Base-by-base conservation (phyloP, 139 green algal species). In the Coelastrella sp. region DNA sequence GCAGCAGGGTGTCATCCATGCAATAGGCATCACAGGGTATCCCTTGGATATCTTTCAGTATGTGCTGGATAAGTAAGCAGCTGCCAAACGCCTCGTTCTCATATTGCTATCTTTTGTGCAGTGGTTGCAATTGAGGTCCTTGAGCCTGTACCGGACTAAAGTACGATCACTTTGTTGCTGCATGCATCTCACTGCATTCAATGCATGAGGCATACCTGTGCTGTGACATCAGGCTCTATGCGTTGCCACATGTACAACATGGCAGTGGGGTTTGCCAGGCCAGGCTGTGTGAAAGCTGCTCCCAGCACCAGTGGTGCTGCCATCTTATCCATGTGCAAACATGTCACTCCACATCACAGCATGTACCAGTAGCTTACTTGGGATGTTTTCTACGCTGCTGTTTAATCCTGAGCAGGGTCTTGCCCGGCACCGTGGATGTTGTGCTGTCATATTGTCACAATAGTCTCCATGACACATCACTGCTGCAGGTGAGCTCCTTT, bases 391-490 rank as follows among this genome's bases (percentile, higher is more conserved):
- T 78, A 24, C 35, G 10, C 7, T 86, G 59, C 35, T 8, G 11
- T 12, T n/a, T 27, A 1, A 63, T 27, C 35, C 76, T 80, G 6
- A n/a, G 76, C 81, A 86, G 78, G 7, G 90, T 90, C 20, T 61
- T 80, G 4, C 80, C 90, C 49, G 97, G 97, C 8, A 94, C 82
- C 0, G 94, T 99, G 9, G 97, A 99, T 66, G 87, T 95, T 4
- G 90, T 97, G 4, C 92, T 99, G 81, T 98, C 96, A 24, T 99
- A 99, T 93, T 99, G 98, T 94, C 98, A 99, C 93, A 92, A 97
- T 93, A 94, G 82, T 75, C 88, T 99, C 20, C 95, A 96, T 58
- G 98, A 99, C 93, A 86, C 82, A 9, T 93, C 92, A 0, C 92
- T 99, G 84, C 60, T 75, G n/a, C 6, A 86, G 81, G 81, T 73